Conservation (phyloP, 2,329 filamentous ascomycete species). For the Diaporthe caulivora region DNA sequence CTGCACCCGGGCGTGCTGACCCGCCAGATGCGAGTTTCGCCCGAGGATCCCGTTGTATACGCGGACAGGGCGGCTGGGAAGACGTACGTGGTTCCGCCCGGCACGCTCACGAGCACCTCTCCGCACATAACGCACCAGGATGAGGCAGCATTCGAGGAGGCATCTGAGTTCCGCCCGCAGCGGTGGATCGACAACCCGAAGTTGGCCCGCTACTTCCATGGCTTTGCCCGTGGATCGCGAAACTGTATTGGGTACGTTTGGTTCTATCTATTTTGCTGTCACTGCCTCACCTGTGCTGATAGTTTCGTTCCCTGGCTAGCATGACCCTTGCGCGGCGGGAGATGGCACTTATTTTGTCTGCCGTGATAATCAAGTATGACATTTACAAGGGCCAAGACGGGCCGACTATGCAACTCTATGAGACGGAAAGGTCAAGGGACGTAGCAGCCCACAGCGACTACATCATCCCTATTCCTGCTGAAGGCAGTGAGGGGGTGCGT, state of each 20-base stretch:
- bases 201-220: slow-evolving; percentile 27
- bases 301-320: slow-evolving; percentile 11
- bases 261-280: neutral
- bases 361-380: slow-evolving; percentile 44
- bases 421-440: slow-evolving; percentile 42
- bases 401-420: slow-evolving; percentile 45
- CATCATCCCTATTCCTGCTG: slow-evolving; percentile 41
- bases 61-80: slow-evolving; percentile 38
- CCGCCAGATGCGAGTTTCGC: slow-evolving; percentile 47
- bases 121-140: slow-evolving; percentile 43
- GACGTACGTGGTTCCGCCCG: slow-evolving; percentile 42
- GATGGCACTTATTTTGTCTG: slow-evolving; percentile 44
- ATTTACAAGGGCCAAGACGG: slow-evolving; percentile 44
- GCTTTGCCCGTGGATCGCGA: slow-evolving; percentile 44
- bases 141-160: slow-evolving; percentile 41
- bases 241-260: slow-evolving; percentile 45
- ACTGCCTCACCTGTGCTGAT: neutral
- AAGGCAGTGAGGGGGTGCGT: slow-evolving; percentile 43
- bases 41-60: slow-evolving; percentile 47
- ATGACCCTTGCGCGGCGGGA: slow-evolving; percentile 45
- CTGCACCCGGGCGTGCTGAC: slow-evolving; percentile 52
- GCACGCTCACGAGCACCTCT: slow-evolving; percentile 42
- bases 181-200: slow-evolving; percentile 46
- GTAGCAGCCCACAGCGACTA: slow-evolving; percentile 42
- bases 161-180: slow-evolving; percentile 43